A percentile compares a stretch with the other conserved stretches of the same genome.
phyloP scores from a whole-genome alignment of 495 filamentous ascomycete species.

The Hypoxylon lenormandii region DNA sequence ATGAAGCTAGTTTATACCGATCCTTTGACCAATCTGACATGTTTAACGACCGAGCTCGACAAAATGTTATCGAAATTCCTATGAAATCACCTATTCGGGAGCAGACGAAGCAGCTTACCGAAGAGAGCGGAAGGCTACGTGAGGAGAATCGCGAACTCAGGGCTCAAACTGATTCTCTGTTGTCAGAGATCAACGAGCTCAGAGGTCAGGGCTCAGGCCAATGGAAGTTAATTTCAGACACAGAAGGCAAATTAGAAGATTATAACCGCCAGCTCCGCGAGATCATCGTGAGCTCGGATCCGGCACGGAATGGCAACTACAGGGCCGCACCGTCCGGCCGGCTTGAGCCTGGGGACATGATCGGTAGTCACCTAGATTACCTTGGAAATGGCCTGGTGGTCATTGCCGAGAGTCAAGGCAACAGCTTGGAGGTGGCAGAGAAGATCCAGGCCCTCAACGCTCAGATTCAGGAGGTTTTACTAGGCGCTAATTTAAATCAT shows the following conservation, averaged over 20 bases:
- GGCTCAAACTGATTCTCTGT: conserved; percentile 54
- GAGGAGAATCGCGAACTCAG: conserved; percentile 56
- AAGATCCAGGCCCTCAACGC: conserved; percentile 51
- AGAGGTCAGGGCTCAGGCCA: conserved; percentile 49
- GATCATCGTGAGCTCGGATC: conserved; percentile 72
- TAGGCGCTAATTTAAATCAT: conserved; percentile 40
- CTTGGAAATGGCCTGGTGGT: conserved; percentile 53
- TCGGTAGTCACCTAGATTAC: conserved; percentile 58
- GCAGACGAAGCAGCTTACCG: conserved; percentile 57
- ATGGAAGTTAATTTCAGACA: conserved; percentile 64
- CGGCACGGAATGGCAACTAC: conserved; percentile 56
- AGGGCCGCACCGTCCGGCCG: conserved; percentile 51
- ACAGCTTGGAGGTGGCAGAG: conserved; percentile 42
- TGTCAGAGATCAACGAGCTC: conserved; percentile 49
- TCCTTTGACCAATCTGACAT: conserved; percentile 74
- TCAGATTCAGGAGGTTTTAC: conserved; percentile 51
- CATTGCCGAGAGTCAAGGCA: conserved; percentile 48
- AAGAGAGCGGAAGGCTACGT: conserved; percentile 56
- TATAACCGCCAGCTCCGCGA: conserved; percentile 77
- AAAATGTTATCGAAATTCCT: conserved; percentile 59
- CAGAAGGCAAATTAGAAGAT: conserved; percentile 76
- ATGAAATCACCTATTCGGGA: conserved; percentile 60
- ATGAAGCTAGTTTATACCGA: conserved; percentile 82
- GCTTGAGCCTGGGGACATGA: conserved; percentile 58
- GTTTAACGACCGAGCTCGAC: conserved; percentile 48